Evolutionary conservation across 805 yeast species (phyloP).

Genomic region (Starmerella kuoi): DNA sequence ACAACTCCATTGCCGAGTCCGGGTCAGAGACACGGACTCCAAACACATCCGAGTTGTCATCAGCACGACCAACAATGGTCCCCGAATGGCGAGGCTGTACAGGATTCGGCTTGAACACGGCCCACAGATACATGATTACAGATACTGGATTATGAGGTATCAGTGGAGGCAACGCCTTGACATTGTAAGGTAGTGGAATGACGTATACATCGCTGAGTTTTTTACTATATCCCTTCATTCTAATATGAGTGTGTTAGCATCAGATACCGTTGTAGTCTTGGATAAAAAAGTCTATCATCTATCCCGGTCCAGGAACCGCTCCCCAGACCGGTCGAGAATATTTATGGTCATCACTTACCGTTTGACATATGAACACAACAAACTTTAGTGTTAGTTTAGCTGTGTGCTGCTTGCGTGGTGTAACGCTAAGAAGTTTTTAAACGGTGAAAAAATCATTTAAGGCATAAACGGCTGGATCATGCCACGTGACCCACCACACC

Average conservation of each 20-base stretch:
- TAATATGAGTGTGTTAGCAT: conserved; percentile 26
- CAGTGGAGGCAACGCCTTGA: conserved; percentile 39
- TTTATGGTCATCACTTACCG: conserved; percentile 24
- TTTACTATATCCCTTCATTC: conserved; percentile 14
- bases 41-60: conserved; percentile 1
- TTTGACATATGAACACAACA: too few species aligned
- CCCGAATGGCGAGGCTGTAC: conserved; percentile 19
- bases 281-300: conserved; percentile 17
- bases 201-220: conserved; percentile 15
- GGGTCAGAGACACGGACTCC: conserved; percentile 30
- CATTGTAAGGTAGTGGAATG: conserved; percentile 46
- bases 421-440: too few species aligned
- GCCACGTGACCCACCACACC: too few species aligned
- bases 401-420: too few species aligned
- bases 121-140: conserved; percentile 38
- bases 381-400: too few species aligned
- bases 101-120: conserved; percentile 20
- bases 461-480: too few species aligned
- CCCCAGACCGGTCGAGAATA: conserved; percentile 21
- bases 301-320: conserved; percentile 24
- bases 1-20: conserved; percentile 43
- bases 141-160: conserved; percentile 60
- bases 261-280: conserved; percentile 99
- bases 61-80: conserved; percentile 4
- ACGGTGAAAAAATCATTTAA: too few species aligned